Evolutionary conservation across 108 stramenopile species (phyloP).

Genomic region (Nannochloropsis gaditana): DNA sequence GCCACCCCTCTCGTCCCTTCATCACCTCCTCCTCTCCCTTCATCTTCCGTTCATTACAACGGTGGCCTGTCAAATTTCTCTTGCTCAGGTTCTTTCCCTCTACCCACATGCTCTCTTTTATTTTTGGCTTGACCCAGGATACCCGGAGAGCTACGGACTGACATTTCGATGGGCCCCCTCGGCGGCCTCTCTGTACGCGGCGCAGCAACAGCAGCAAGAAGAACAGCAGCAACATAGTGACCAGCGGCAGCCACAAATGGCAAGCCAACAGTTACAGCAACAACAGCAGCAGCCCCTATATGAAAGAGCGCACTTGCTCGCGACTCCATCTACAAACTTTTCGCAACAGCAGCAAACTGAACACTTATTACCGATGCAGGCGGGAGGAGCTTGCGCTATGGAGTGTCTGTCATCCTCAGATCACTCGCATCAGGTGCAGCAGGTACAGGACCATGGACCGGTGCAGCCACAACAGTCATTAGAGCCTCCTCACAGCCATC

Average conservation of each 20-base stretch:
- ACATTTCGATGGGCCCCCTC: conserved; percentile 9
- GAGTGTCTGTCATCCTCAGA: too few relatives aligned
- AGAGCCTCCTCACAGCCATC: not conserved
- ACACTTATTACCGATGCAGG: too few relatives aligned
- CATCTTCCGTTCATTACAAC: too few relatives aligned
- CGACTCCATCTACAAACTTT: not conserved
- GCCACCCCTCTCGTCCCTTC: not conserved
- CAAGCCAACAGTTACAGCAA: not conserved
- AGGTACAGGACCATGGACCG: too few relatives aligned
- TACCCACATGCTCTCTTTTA: not conserved
- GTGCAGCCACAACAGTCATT: not conserved
- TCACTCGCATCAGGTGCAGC: too few relatives aligned
- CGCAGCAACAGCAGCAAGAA: not conserved
- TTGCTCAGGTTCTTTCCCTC: too few relatives aligned
- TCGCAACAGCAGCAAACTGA: not conserved
- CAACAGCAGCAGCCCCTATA: not conserved
- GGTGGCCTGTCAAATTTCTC: too few relatives aligned
- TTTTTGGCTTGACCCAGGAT: not conserved
- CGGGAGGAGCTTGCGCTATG: too few relatives aligned
- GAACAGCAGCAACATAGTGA: not conserved
- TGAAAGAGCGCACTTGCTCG: not conserved
- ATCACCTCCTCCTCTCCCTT: not conserved
- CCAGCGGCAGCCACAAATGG: not conserved
- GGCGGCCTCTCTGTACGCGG: not conserved
- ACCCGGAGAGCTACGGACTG: not conserved